Base-by-base conservation (phyloP, 73 alveolate species). In the Stentor coeruleus region DNA sequence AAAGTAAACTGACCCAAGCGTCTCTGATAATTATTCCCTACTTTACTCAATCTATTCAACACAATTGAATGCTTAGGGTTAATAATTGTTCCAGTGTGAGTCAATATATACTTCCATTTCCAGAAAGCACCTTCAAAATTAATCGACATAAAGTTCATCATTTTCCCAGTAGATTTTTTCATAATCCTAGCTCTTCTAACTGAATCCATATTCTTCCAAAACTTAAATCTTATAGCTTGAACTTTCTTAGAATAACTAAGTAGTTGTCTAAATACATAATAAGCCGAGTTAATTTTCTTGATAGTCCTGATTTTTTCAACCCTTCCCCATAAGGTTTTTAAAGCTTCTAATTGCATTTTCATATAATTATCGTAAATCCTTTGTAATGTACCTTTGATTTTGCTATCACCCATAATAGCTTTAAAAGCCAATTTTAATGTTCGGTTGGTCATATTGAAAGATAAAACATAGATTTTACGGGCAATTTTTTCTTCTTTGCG, bases 101-200 rank as follows among this genome's bases (percentile, higher is more conserved):
- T 66, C n/a, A 66, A 28, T 31, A 66, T 31, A 2, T 66, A 66
- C 41, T 66, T 66, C 79, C 79, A 66, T 66, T 31, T 66, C 79
- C 79, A 66, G 40, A 66, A 20, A 1, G 79, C n/a, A 20, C 40
- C 37, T 66, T 66, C 40, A 40, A 20, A 66, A 66, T 26, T 20
- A 26, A 66, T 33, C 1, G 40, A 20, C 0, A 31, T 1, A 1
- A 20, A 26, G 37, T 33, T 26, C 40, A 66, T 66, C 79, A 66
- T 66, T 20, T 40, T 66, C 33, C n/a, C 40, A 0, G 37, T 0
- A 20, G n/a, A 66, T 33, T 33, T 66, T 31, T 66, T 66, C 79
- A 20, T 66, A 20, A 66, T 1, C 1, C 36, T 66, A 37, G 37
- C n/a, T 20, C n/a, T 66, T 1, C 79, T 20, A 20, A 66, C 33